Evolutionary conservation across 2,329 filamentous ascomycete genomes (phyloP).

Genomic region (Fusarium brevicatenulatum): DNA sequence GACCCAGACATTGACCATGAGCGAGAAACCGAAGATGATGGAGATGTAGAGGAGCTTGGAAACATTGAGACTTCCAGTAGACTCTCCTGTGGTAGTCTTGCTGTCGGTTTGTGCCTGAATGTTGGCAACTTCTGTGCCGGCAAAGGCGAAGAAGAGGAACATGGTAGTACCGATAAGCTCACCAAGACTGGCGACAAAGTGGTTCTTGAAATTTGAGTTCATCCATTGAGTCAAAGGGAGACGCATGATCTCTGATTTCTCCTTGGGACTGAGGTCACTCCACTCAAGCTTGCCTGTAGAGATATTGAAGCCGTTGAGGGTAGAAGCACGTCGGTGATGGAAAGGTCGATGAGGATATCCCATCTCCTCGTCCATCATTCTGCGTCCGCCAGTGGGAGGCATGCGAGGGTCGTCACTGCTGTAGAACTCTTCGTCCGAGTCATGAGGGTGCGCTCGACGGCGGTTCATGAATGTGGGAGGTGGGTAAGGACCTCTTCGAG

Average conservation of each 20-base stretch:
- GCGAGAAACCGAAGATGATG: constrained; percentile 54
- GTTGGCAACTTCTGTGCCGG: constrained; percentile 54
- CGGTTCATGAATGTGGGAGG: constrained; percentile 42
- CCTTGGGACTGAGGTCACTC: constrained; percentile 51
- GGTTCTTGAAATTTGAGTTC: constrained; percentile 58
- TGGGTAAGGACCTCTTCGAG: constrained; percentile 37
- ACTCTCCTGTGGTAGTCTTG: constrained; percentile 55
- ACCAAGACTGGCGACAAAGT: constrained; percentile 51
- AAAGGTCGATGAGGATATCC: constrained; percentile 13
- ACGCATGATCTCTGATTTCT: constrained; percentile 56
- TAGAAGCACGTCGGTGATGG: constrained; percentile 19
- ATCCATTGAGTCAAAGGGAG: constrained; percentile 59
- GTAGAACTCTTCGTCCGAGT: constrained; percentile 41
- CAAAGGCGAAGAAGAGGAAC: constrained; percentile 57
- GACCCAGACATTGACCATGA: constrained; percentile 59
- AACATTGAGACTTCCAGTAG: constrained; percentile 57
- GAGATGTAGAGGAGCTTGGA: constrained; percentile 56
- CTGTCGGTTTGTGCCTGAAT: constrained; percentile 47
- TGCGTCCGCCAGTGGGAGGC: constrained; percentile 23
- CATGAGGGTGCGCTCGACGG: constrained; percentile 29
- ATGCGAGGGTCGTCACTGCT: constrained; percentile 36
- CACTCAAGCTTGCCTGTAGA: constrained; percentile 49
- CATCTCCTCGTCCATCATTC: constrained; percentile 41
- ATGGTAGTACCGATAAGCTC: constrained; percentile 56
- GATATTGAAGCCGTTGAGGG: constrained; percentile 28